These are phyloP conservation scores for Wickerhamiella hasegawae DNA, from an alignment of 805 yeast species.

Conservation along the genomic window DNA sequence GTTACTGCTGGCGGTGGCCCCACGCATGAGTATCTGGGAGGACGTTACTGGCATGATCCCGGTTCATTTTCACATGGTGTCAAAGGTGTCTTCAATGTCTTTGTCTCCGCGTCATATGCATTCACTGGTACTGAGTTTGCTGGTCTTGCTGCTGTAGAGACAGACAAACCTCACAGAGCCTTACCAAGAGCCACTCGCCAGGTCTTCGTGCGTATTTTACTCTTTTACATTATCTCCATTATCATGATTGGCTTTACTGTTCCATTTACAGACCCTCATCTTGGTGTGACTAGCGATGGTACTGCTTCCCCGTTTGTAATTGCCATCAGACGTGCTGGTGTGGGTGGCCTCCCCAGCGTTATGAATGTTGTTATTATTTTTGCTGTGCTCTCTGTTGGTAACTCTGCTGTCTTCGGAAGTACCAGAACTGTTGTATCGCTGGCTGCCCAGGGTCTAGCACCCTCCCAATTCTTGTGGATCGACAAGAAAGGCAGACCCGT, in stretches of 20 bases:
- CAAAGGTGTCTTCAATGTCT: conserved; percentile 58
- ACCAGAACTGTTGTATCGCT: conserved; percentile 54
- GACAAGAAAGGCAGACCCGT: conserved; percentile 70
- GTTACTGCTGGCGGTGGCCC: conserved; percentile 35
- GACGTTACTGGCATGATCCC: conserved; percentile 39
- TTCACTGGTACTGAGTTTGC: conserved; percentile 62
- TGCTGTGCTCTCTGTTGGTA: conserved; percentile 58
- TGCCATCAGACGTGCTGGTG: conserved; percentile 52
- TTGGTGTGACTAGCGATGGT: conserved; percentile 40
- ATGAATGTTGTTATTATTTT: conserved; percentile 57
- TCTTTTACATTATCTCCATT: conserved; percentile 49
- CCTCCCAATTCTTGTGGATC: conserved; percentile 44
- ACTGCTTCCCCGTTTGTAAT: conserved; percentile 63
- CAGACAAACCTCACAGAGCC: conserved; percentile 47
- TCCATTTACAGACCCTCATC: conserved; percentile 39
- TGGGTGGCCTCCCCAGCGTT: conserved; percentile 48
- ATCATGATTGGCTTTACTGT: conserved; percentile 52
- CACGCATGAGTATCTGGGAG: conserved; percentile 35
- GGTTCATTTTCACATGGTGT: conserved; percentile 55
- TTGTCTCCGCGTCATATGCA: conserved; percentile 63
- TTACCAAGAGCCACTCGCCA: conserved; percentile 66
- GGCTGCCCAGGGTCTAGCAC: conserved; percentile 52
- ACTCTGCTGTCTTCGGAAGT: conserved; percentile 54
- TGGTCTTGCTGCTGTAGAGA: conserved; percentile 66
- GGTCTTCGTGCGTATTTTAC: conserved; percentile 65